Evolutionary conservation across 1,284 basidiomycete species (phyloP).

Genomic region (Takashimella koratensis): DNA sequence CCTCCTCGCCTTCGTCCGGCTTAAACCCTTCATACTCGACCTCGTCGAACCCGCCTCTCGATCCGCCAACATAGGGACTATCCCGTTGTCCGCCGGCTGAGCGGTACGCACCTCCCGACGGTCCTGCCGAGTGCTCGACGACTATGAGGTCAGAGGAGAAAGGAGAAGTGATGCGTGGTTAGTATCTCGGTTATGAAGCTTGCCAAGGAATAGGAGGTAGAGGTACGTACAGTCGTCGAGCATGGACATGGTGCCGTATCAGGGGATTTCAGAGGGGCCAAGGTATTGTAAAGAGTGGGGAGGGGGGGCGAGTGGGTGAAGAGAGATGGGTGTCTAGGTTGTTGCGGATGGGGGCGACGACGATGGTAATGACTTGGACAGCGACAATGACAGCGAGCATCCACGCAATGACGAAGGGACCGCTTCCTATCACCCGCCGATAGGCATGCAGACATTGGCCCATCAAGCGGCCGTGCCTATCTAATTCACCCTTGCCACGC

Average conservation of each 20-base stretch:
- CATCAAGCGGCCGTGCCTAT: too few species aligned
- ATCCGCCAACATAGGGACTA: too few species aligned
- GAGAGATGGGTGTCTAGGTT: background rate
- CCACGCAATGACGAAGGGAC: too few species aligned
- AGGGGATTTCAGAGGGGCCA: background rate
- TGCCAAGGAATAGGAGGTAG: too few species aligned
- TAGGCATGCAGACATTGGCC: too few species aligned
- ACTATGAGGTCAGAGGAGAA: conserved; percentile 53
- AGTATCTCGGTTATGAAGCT: too few species aligned
- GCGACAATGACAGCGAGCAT: background rate
- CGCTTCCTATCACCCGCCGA: too few species aligned
- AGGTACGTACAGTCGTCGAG: conserved; percentile 74
- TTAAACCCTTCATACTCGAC: conserved; percentile 85
- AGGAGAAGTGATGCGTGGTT: background rate
- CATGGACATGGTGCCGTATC: conserved; percentile 53
- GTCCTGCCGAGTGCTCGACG: conserved; percentile 70
- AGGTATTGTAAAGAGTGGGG: background rate
- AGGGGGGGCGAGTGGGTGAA: too few species aligned
- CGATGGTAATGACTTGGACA: background rate
- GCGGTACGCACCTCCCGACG: too few species aligned
- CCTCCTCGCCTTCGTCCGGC: conserved; percentile 57
- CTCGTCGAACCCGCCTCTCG: conserved; percentile 53
- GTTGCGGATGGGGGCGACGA: background rate
- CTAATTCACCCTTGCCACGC: too few species aligned
- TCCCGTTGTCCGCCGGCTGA: too few species aligned